Base-by-base conservation (phyloP, 345 rosid genomes). In the Limnanthes douglasii region DNA sequence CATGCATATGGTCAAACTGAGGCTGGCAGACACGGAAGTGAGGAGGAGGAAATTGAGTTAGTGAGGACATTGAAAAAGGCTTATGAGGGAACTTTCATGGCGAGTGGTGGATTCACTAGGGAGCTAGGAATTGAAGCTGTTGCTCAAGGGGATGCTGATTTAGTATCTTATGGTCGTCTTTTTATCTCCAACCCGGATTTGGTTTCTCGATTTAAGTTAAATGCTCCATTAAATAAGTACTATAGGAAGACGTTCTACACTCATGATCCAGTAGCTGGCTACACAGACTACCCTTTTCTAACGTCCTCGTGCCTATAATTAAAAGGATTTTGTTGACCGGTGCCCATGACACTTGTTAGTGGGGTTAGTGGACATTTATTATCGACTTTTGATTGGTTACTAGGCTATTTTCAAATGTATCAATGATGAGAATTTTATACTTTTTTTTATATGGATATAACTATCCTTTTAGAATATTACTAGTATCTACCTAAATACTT, bases 181-280 rank as follows among this genome's bases (percentile, higher is more conserved):
- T 88, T 79, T 57, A 64, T 83, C 40, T 68, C 97, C 13, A 83
- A 83, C 43, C 95, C 93, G 0, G 95, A 88, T 56, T 53, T 83
- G 35, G 94, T 79, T 13, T 45, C 23, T 32, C 62, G 93, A 44
- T 60, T 83, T 6, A 66, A 59, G 70, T 25, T 60, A 5, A 32
- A 72, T 45, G 84, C 53, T 8, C 78, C 69, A 8, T 45, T 83
- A 34, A 83, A 39, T 50, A 64, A 38, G 68, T 79, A 79, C 39
- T 45, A 39, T 19, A 57, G 94, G 56, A 70, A 66, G 60, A 79
- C 77, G 14, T 84, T 77, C 64, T 84, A 79, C 40, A 74, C 73
- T 11, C 72, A 56, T 0, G 84, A 79, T 39, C 93, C 78, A 0
- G 65, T 69, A 30, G 64, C 69, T 38, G 93, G 95, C n/a, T 75